Conservation (phyloP, 768 basidiomycete species). For the Termitomyces sp. region DNA sequence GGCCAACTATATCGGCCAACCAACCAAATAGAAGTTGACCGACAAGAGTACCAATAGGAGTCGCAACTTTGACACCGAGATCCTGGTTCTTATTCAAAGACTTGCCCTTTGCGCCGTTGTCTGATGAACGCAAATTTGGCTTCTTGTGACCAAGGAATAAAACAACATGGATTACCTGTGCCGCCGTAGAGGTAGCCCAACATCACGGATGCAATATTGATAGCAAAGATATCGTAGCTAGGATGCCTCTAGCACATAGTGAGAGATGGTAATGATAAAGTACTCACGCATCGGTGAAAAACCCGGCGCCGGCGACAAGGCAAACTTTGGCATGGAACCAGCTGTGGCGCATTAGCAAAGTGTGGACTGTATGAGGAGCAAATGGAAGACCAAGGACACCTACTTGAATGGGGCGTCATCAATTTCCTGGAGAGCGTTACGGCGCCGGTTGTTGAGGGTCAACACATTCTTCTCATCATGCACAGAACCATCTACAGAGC, state of each 20-base stretch:
- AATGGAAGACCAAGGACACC: background rate
- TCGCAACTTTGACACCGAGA: conserved; percentile 76
- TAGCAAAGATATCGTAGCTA: conserved; percentile 84
- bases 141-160: background rate
- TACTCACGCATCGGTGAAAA: conserved; percentile 81
- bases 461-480: conserved; percentile 19
- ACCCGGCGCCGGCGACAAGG: conserved; percentile 72
- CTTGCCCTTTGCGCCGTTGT: conserved; percentile 15
- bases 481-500: conserved; percentile 28
- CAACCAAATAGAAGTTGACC: conserved; percentile 79
- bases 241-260: background rate
- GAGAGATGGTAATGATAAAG: background rate
- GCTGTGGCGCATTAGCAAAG: conserved; percentile 26
- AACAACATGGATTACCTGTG: conserved; percentile 16
- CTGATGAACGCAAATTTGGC: background rate
- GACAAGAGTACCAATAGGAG: conserved; percentile 70
- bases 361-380: background rate
- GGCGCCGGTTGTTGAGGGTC: conserved; percentile 65
- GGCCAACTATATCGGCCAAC: conserved; percentile 72
- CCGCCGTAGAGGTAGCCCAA: conserved; percentile 79
- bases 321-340: conserved; percentile 85
- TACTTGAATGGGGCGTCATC: conserved; percentile 85
- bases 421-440: conserved; percentile 78
- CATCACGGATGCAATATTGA: conserved; percentile 81
- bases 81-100: conserved; percentile 56